phyloP scores from a whole-genome alignment of 805 yeast genomes.

The Lipomyces yamadae region DNA sequence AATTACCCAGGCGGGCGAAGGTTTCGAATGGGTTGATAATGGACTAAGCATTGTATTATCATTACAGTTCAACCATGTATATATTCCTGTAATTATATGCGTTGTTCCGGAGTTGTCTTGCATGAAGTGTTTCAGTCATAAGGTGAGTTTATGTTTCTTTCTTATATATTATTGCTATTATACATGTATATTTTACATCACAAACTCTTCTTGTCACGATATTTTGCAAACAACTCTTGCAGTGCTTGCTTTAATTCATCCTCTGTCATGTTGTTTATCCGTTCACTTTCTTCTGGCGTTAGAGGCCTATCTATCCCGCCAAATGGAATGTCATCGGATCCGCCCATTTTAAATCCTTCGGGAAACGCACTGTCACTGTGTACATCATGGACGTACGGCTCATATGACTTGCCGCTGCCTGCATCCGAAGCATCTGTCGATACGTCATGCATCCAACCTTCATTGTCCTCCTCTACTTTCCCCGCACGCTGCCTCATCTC shows the following conservation, averaged over 20 bases:
- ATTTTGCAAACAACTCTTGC: neutral
- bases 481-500: neutral
- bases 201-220: neutral
- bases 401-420: neutral
- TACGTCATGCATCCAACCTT: neutral
- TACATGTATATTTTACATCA: neutral
- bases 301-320: neutral
- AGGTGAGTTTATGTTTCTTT: too few relatives aligned
- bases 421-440: neutral
- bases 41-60: neutral
- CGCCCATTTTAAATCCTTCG: neutral
- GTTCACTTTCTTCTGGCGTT: neutral
- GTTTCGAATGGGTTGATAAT: neutral
- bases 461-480: neutral
- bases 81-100: neutral
- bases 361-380: neutral
- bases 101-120: neutral
- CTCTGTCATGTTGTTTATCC: neutral
- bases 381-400: neutral
- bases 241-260: neutral
- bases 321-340: neutral
- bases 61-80: neutral
- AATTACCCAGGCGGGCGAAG: constrained; percentile 17
- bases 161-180: neutral
- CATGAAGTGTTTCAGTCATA: neutral